A percentile compares a stretch with the other conserved stretches of the same genome.
Conservation (phyloP, 202 grass and related monocot genomes). For the Schoenoplectus tabernaemontani region DNA sequence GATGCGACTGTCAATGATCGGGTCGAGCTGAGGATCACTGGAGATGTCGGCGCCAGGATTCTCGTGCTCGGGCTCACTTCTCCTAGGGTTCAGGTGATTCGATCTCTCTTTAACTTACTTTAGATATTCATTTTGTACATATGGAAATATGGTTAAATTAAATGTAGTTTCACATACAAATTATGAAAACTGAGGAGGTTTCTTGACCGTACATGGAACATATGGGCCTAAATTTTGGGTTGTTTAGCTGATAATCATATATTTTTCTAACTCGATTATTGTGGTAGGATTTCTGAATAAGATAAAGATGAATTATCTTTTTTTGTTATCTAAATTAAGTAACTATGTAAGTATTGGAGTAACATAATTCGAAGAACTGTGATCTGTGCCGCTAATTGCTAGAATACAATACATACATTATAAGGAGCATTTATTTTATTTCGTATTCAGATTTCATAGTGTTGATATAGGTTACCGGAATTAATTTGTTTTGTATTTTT, state of each 20-base stretch:
- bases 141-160: background rate
- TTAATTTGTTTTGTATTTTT: background rate
- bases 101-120: background rate
- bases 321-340: too few species aligned
- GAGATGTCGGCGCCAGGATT: slow-evolving; percentile 85
- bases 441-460: too few species aligned
- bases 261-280: background rate
- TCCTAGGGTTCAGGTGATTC: slow-evolving; percentile 71
- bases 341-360: background rate
- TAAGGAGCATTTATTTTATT: background rate
- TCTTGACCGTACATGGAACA: background rate
- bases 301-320: too few species aligned
- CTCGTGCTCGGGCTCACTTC: slow-evolving; percentile 82
- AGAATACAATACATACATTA: background rate
- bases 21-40: slow-evolving; percentile 88
- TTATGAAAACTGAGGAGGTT: background rate
- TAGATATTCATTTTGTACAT: background rate
- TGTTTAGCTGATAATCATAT: background rate
- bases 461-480: background rate
- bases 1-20: slow-evolving; percentile 77
- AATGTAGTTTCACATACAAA: background rate
- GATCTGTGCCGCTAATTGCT: background rate
- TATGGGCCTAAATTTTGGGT: background rate
- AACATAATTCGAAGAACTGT: background rate
- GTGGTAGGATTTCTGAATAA: background rate